These are phyloP conservation scores for Meira miltonrushii DNA, from an alignment of 1,284 basidiomycete genomes.

Conservation along the genomic window DNA sequence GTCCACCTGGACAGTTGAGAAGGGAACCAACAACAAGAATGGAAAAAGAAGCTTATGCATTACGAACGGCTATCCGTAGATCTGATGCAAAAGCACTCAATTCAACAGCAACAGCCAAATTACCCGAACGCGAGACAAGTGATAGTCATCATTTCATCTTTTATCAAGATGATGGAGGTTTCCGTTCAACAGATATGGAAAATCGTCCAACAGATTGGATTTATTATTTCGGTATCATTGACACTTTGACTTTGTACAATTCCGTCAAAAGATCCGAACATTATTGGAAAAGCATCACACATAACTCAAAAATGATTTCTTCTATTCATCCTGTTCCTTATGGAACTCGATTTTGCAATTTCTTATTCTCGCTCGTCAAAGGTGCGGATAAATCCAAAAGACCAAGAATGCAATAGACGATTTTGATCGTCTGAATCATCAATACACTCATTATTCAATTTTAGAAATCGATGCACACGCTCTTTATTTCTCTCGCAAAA, in stretches of 20 bases:
- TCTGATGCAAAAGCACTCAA: slow-evolving; percentile 74
- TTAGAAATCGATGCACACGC: background rate
- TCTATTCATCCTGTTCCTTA: slow-evolving; percentile 12
- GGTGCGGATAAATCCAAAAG: slow-evolving; percentile 12
- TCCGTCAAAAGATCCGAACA: slow-evolving; percentile 76
- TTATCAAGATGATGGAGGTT: slow-evolving; percentile 93
- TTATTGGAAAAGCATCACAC: slow-evolving; percentile 79
- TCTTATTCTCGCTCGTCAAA: slow-evolving; percentile 14
- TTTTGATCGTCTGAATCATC: background rate
- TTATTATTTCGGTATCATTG: slow-evolving; percentile 65
- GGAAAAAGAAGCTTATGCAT: slow-evolving; percentile 61
- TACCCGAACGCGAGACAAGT: slow-evolving; percentile 64
- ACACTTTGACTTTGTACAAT: slow-evolving; percentile 69
- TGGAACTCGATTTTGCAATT: slow-evolving; percentile 15
- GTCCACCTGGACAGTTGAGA: slow-evolving; percentile 10
- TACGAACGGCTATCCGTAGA: slow-evolving; percentile 64
- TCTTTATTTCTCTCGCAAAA: background rate
- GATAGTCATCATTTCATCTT: slow-evolving; percentile 84
- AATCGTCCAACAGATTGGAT: slow-evolving; percentile 73
- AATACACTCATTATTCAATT: background rate
- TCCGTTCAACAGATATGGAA: slow-evolving; percentile 78
- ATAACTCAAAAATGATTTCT: slow-evolving; percentile 17
- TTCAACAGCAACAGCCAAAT: slow-evolving; percentile 59
- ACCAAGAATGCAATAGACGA: slow-evolving; percentile 12
- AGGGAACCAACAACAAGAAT: slow-evolving; percentile 17